phyloP scores from a whole-genome alignment of 495 filamentous ascomycete genomes.

The Daldinia decipiens region DNA sequence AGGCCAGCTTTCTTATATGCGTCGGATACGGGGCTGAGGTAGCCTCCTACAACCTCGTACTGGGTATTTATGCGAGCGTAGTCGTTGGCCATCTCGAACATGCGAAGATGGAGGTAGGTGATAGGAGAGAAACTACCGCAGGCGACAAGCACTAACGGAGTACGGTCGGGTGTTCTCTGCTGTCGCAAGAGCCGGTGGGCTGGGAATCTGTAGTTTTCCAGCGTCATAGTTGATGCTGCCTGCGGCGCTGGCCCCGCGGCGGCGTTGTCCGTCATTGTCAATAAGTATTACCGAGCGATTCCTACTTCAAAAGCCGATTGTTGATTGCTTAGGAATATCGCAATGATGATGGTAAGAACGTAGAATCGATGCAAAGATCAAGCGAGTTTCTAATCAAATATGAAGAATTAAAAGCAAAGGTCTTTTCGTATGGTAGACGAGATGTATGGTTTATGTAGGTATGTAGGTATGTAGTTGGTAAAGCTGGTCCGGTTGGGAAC shows the following conservation, averaged over 20 bases:
- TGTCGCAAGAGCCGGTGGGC: slow-evolving; percentile 71
- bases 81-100: slow-evolving; percentile 75
- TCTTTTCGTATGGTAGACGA: background rate
- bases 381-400: background rate
- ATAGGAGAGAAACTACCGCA: slow-evolving; percentile 92
- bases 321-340: background rate
- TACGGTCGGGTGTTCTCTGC: slow-evolving; percentile 76
- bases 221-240: slow-evolving; percentile 45
- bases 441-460: background rate
- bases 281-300: background rate
- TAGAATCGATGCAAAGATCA: background rate
- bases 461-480: slow-evolving; percentile 9
- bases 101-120: slow-evolving; percentile 88
- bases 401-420: background rate
- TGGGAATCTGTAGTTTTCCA: slow-evolving; percentile 76
- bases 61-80: slow-evolving; percentile 71
- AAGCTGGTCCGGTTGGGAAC: slow-evolving; percentile 10
- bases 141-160: slow-evolving; percentile 82
- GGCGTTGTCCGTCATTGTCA: slow-evolving; percentile 33
- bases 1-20: slow-evolving; percentile 92
- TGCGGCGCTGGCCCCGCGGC: slow-evolving; percentile 35
- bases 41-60: slow-evolving; percentile 87
- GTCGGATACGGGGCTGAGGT: slow-evolving; percentile 62
- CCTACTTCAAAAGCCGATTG: background rate
- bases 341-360: background rate